Evolutionary conservation across 2,329 filamentous ascomycete species (phyloP), one percentile per base, ranked within the genome.

Genomic region (Tolypocladium guangdongense): DNA sequence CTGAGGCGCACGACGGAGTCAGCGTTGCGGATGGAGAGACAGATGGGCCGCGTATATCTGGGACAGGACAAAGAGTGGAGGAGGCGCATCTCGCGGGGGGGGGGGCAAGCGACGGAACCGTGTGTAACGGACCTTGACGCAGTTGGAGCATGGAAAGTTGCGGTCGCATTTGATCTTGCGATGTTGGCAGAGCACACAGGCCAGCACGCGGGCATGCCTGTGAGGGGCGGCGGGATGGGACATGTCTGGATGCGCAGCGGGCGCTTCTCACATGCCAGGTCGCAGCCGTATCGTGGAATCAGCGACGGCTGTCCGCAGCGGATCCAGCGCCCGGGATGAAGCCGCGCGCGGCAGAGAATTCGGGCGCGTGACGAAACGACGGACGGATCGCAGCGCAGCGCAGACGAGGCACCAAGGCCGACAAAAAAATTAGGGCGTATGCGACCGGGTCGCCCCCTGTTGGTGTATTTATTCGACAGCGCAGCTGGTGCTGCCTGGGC

Each of bases 151-250:
- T 4, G 80, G 80, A 41, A 76, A 80, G 43, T 74, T 75, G 56
- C 80, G 74, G 60, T 83, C 79, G 66, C 80, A 83, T 64, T 81
- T 82, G 66, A 82, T 82, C 68, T 83, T 83, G 60, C 80, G 75
- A 61, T 79, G 77, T 62, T 83, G 80, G 62, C 80, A 83, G 38
- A 82, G 69, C 22, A 80, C 76, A 59, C 79, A 81, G 22, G 77
- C 77, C 54, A 80, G 67, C 48, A 80, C 72, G 59, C 77, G 69
- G 16, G 69, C 66, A 14, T 71, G 66, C 63, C 74, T 78, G 53
- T 66, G 64, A 50, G 63, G 58, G 35, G 59, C 60, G 5, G 51
- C 56, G 18, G 57, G 54, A 54, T 59, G 58, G 49, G 61, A 69
- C 68, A 70, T 71, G 56, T 60, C 62, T 49, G 53, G 36, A 52